Percentiles rank a stretch among this genome's conserved stretches.
These are phyloP conservation scores for Nothophytophthora sp. DNA, from an alignment of 352 stramenopile species.

Conservation along the genomic window DNA sequence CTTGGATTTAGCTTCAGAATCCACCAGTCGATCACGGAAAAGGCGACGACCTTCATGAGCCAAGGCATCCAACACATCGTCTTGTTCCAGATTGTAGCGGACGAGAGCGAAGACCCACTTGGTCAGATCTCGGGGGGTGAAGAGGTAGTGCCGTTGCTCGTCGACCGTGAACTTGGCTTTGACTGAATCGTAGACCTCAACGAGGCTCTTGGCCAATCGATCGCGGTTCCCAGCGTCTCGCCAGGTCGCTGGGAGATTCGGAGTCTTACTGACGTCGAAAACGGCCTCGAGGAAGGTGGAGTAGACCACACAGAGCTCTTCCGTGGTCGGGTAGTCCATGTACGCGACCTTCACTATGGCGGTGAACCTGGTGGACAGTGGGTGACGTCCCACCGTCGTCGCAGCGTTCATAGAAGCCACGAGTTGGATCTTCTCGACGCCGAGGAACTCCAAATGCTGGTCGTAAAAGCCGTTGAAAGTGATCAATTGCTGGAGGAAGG, in stretches of 20 bases:
- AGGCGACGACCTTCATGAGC: slow-evolving; percentile 88
- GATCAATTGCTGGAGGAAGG: slow-evolving; percentile 95
- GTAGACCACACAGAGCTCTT: slow-evolving; percentile 92
- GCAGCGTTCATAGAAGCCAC: slow-evolving; percentile 94
- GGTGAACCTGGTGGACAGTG: slow-evolving; percentile 93
- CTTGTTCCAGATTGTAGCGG: slow-evolving; percentile 88
- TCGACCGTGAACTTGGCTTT: slow-evolving; percentile 92
- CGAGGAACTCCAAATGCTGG: slow-evolving; percentile 93
- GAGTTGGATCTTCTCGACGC: slow-evolving; percentile 94
- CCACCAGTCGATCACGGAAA: slow-evolving; percentile 92
- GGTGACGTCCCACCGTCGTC: slow-evolving; percentile 92
- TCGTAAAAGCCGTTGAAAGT: slow-evolving; percentile 98
- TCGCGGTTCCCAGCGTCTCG: slow-evolving; percentile 61
- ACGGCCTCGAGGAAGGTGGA: slow-evolving; percentile 87
- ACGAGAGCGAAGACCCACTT: slow-evolving; percentile 90
- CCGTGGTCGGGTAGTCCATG: slow-evolving; percentile 92
- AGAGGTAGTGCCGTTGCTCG: slow-evolving; percentile 94
- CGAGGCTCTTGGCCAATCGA: slow-evolving; percentile 86
- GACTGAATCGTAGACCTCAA: slow-evolving; percentile 91
- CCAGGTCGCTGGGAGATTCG: slow-evolving; percentile 48
- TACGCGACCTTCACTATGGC: slow-evolving; percentile 92
- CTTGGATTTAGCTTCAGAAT: slow-evolving; percentile 64
- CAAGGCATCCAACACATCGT: slow-evolving; percentile 92
- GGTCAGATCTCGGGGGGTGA: slow-evolving; percentile 93
- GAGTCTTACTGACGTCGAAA: slow-evolving; percentile 44